Evolutionary conservation across 2,329 filamentous ascomycete species (phyloP).

Genomic region (Xylaria sp.): DNA sequence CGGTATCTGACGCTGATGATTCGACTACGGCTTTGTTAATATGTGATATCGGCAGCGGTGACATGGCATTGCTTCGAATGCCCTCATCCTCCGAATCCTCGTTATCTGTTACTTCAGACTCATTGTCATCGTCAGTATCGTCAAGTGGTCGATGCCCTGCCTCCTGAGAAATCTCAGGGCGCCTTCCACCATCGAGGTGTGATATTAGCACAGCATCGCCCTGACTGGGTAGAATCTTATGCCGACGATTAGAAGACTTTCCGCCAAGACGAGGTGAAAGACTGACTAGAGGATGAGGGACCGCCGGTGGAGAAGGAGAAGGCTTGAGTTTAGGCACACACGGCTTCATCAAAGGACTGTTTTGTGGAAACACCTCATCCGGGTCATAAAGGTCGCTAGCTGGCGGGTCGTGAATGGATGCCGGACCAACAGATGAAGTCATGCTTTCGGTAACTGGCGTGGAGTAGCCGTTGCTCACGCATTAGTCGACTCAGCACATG

Average conservation of each 20-base stretch:
- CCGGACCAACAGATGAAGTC: slow-evolving; percentile 49
- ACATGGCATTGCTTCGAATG: slow-evolving; percentile 49
- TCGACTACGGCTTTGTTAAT: slow-evolving; percentile 37
- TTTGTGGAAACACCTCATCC: slow-evolving; percentile 59
- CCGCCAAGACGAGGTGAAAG: slow-evolving; percentile 53
- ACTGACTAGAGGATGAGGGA: slow-evolving; percentile 59
- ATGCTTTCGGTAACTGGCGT: slow-evolving; percentile 49
- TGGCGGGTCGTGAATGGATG: slow-evolving; percentile 49
- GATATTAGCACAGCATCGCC: slow-evolving; percentile 75
- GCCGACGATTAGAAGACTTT: slow-evolving; percentile 64
- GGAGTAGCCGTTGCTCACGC: slow-evolving; percentile 50
- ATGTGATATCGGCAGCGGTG: slow-evolving; percentile 42
- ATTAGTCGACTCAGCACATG: slow-evolving; percentile 49
- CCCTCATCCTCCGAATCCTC: slow-evolving; percentile 47
- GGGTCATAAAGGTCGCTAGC: slow-evolving; percentile 58
- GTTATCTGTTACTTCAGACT: slow-evolving; percentile 43
- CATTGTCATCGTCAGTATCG: slow-evolving; percentile 56
- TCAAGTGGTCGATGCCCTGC: slow-evolving; percentile 66
- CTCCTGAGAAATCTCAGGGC: slow-evolving; percentile 70
- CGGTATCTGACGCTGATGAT: slow-evolving; percentile 28
- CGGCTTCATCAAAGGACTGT: slow-evolving; percentile 55
- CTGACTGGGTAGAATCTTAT: slow-evolving; percentile 66
- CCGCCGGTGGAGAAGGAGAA: slow-evolving; percentile 63
- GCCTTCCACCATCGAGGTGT: slow-evolving; percentile 71
- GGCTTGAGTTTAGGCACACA: slow-evolving; percentile 59